Evolutionary conservation across 73 alveolate genomes (phyloP).

Genomic region (Diophrys appendiculata): DNA sequence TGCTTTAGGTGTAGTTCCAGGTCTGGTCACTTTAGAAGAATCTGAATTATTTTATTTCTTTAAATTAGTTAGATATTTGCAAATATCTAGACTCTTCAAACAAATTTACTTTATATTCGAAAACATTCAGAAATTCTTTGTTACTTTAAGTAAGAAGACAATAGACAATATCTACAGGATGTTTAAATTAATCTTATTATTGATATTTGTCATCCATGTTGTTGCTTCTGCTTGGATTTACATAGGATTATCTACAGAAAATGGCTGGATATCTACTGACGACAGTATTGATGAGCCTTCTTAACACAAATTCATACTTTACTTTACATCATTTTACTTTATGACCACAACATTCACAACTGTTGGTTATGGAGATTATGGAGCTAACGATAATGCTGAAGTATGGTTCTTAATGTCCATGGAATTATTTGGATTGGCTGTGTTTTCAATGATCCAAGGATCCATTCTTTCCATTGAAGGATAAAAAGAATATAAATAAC

Average conservation of each 20-base stretch:
- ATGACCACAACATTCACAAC: conserved; percentile 60
- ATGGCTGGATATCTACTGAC: conserved; percentile 20
- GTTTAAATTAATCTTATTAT: conserved; percentile 10
- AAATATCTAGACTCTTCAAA: conserved; percentile 25
- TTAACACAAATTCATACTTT: neutral
- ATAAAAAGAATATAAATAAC: conserved; percentile 31
- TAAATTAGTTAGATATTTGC: conserved; percentile 37
- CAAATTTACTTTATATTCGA: conserved; percentile 3
- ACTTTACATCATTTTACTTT: conserved; percentile 40
- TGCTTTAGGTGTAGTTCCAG: conserved; percentile 42
- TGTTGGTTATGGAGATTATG: conserved; percentile 65
- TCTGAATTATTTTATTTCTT: conserved; percentile 27
- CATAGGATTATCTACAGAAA: conserved; percentile 25
- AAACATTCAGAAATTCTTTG: too few relatives aligned
- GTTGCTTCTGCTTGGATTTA: conserved; percentile 48
- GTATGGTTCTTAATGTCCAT: conserved; percentile 40
- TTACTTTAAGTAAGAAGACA: too few relatives aligned
- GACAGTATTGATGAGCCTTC: neutral
- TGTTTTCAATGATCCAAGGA: conserved; percentile 44
- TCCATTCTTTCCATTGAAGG: conserved; percentile 33
- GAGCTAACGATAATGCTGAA: conserved; percentile 34
- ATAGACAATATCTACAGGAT: conserved; percentile 8
- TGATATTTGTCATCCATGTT: conserved; percentile 45
- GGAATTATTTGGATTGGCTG: neutral
- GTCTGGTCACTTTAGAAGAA: conserved; percentile 6